phyloP scores from a whole-genome alignment of 139 green algal genomes.

The Chlamydomonas applanata region DNA sequence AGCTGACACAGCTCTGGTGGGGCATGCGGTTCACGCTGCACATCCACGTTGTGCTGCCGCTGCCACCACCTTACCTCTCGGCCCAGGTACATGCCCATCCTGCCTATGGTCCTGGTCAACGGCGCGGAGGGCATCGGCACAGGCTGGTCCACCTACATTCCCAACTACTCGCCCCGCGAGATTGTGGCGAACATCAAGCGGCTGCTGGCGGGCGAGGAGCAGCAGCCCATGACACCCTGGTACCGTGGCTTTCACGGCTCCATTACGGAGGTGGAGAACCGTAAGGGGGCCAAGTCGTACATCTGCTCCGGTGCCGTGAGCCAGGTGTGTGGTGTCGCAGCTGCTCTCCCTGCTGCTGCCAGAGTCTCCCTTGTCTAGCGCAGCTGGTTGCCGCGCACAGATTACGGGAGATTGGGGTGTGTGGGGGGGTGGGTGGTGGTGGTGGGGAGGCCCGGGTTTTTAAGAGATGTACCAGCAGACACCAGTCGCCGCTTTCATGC shows the following conservation, averaged over 20 bases:
- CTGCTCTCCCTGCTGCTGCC: too few species aligned
- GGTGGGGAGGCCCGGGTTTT: too few species aligned
- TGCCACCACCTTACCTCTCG: too few species aligned
- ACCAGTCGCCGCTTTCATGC: too few species aligned
- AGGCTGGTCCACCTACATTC: slow-evolving; percentile 95
- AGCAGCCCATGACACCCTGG: slow-evolving; percentile 88
- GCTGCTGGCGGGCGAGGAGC: slow-evolving; percentile 76
- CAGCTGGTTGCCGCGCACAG: too few species aligned
- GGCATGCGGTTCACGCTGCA: too few species aligned
- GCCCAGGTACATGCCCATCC: slow-evolving; percentile 87
- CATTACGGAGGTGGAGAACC: slow-evolving; percentile 61
- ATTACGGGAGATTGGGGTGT: too few species aligned
- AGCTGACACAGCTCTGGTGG: too few species aligned
- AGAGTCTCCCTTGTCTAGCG: too few species aligned
- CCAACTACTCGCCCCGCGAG: slow-evolving; percentile 96
- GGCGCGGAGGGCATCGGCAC: slow-evolving; percentile 98
- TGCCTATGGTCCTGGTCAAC: slow-evolving; percentile 91
- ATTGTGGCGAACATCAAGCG: slow-evolving; percentile 87
- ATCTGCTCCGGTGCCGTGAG: slow-evolving; percentile 54
- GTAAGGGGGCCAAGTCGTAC: slow-evolving; percentile 73
- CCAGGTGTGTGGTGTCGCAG: too few species aligned
- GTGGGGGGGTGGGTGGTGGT: too few species aligned
- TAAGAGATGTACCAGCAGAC: too few species aligned
- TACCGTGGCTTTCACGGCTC: slow-evolving; percentile 60
- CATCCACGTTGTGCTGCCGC: not conserved